A percentile compares a stretch with the other conserved stretches of the same genome.
phyloP scores from a whole-genome alignment of 192 early-diverging fungal genomes.

The Geranomyces variabilis region DNA sequence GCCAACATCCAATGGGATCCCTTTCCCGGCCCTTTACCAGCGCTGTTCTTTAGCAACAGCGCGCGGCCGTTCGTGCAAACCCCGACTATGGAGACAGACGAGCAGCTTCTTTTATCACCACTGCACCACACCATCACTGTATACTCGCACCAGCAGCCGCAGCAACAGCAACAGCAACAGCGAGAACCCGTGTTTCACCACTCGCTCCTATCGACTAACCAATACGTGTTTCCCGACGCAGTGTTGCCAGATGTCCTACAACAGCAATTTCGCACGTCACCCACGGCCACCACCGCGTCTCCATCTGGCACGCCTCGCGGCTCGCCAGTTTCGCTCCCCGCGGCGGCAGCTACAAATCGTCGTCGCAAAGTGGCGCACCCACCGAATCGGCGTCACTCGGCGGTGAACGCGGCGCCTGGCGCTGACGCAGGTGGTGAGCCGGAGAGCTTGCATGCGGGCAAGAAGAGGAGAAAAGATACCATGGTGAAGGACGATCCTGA shows the following conservation, averaged over 20 bases:
- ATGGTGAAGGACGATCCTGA: not conserved
- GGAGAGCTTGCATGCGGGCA: not conserved
- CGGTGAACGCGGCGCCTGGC: not conserved
- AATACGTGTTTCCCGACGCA: not conserved
- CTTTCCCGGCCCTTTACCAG: too few relatives aligned
- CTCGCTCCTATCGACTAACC: not conserved
- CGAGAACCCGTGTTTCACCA: not conserved
- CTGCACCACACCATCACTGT: too few relatives aligned
- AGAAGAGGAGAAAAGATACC: not conserved
- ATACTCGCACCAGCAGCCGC: not conserved
- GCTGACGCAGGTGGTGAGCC: not conserved
- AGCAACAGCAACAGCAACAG: conserved; percentile 1
- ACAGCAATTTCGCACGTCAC: not conserved
- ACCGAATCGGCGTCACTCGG: not conserved
- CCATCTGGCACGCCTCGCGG: not conserved
- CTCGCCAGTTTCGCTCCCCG: not conserved
- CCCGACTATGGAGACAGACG: too few relatives aligned
- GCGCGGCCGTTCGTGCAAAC: too few relatives aligned
- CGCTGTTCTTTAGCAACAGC: too few relatives aligned
- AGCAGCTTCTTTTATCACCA: too few relatives aligned
- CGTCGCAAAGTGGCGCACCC: too few relatives aligned
- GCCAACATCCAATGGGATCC: too few relatives aligned
- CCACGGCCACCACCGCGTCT: not conserved
- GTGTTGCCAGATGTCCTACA: not conserved
- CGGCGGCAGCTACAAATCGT: not conserved